Conservation (phyloP, 805 yeast genomes). For the Spathaspora arborariae region DNA sequence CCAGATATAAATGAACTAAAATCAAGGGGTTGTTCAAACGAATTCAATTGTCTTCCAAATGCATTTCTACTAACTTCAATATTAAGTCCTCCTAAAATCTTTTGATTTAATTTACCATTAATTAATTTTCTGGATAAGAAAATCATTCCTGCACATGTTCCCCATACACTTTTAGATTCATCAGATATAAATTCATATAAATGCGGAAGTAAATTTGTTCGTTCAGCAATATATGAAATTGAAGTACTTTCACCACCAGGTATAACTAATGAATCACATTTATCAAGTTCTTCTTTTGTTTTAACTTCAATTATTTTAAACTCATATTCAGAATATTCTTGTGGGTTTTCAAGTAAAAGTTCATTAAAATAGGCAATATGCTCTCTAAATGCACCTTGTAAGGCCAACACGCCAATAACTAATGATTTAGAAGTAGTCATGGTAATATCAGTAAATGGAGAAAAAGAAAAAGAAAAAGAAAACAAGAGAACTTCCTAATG, state of each 20-base stretch:
- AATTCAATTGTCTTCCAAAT: constrained; percentile 73
- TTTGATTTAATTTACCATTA: constrained; percentile 52
- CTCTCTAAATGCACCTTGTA: constrained; percentile 77
- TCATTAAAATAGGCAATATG: constrained; percentile 51
- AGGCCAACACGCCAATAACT: constrained; percentile 65
- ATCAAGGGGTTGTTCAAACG: constrained; percentile 50
- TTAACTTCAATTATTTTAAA: constrained; percentile 47
- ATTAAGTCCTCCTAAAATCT: constrained; percentile 60
- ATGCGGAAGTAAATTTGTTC: constrained; percentile 55
- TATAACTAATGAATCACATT: constrained; percentile 58
- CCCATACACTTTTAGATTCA: constrained; percentile 62
- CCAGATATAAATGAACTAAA: constrained; percentile 41
- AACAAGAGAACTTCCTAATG: neutral
- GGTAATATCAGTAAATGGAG: neutral
- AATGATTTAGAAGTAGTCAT: constrained; percentile 14
- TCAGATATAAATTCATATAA: constrained; percentile 48
- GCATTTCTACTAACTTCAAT: constrained; percentile 68
- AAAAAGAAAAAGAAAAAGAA: neutral
- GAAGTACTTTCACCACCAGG: constrained; percentile 75
- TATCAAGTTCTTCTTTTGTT: constrained; percentile 44
- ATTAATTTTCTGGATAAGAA: constrained; percentile 53
- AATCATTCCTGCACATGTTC: constrained; percentile 83
- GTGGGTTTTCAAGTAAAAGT: constrained; percentile 17
- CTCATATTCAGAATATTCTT: constrained; percentile 21
- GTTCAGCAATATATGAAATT: constrained; percentile 66